Base-by-base conservation (phyloP, 306 rosid genomes). In the Begonia masoniana region DNA sequence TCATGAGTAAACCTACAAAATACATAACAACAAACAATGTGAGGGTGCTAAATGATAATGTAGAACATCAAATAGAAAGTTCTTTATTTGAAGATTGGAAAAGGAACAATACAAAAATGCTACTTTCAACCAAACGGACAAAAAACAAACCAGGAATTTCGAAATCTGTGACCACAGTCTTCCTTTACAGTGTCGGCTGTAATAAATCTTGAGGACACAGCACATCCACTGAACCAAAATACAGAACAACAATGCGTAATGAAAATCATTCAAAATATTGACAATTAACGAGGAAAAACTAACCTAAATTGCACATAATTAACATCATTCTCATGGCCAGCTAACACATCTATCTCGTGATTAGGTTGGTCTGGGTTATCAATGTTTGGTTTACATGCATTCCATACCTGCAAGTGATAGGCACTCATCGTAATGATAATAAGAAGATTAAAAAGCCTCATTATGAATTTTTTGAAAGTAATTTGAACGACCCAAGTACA, bases 231-330 rank as follows among this genome's bases (percentile, higher is more conserved):
- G 87, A 64, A 71, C 8, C 39, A 31, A 31, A 47, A 54, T 9
- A 58, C 62, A 69, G 62, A 65, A 13, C 16, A 50, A n/a, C 14
- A 50, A 6, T 13, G 16, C 1, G 39, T 31, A 31, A 31, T 2
- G 39, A 31, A 7, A 31, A 31, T 31, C 39, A 47, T 47, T 12
- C 15, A 14, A 47, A 17, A 47, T 4, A 47, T 47, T 47, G 5
- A 47, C 50, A 47, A 47, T 8, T 3, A 6, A 13, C 3, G 41
- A 41, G 47, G 12, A 57, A 19, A 67, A 62, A 57, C 89, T 58
- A 62, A 87, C 96, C 96, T 83, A 73, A 87, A 87, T 54, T 87
- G 96, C 55, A 87, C 96, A 64, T 87, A 83, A 70, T 87, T 87
- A 55, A 87, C 96, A 60, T 87, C 96, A 65, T 87, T 77, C 73